These are phyloP conservation scores for Vitis rupestris DNA, from an alignment of 164 flowering plant species.

Conservation along the genomic window DNA sequence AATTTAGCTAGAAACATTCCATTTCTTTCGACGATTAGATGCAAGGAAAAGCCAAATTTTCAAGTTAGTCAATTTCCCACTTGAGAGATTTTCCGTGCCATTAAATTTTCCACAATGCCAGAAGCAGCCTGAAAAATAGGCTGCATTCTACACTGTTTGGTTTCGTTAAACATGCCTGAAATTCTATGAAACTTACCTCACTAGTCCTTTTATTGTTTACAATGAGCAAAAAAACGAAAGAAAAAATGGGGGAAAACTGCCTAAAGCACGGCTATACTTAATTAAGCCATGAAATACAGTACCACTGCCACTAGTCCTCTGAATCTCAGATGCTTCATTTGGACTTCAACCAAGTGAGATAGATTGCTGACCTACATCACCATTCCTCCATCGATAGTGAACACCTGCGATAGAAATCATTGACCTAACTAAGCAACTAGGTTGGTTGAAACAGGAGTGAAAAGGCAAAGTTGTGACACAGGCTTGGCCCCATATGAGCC, in stretches of 20 bases:
- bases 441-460: background rate
- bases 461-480: background rate
- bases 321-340: background rate
- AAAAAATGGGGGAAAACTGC: background rate
- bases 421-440: background rate
- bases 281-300: background rate
- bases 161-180: background rate
- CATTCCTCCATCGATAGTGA: slow-evolving; percentile 62
- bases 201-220: background rate
- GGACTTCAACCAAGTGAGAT: background rate
- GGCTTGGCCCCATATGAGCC: background rate
- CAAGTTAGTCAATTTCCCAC: too few relatives aligned
- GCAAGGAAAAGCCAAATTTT: too few relatives aligned
- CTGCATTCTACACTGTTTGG: background rate
- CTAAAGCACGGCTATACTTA: background rate
- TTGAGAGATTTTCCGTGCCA: too few relatives aligned
- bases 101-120: too few relatives aligned
- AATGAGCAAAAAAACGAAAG: too few relatives aligned
- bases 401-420: slow-evolving; percentile 31
- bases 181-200: background rate
- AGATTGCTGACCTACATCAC: slow-evolving; percentile 32
- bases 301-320: background rate
- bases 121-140: too few relatives aligned
- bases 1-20: too few relatives aligned
- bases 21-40: too few relatives aligned